A percentile compares a stretch with the other conserved stretches of the same genome.
phyloP scores from a whole-genome alignment of 2,329 filamentous ascomycete genomes.

The Trichoderma sp. region DNA sequence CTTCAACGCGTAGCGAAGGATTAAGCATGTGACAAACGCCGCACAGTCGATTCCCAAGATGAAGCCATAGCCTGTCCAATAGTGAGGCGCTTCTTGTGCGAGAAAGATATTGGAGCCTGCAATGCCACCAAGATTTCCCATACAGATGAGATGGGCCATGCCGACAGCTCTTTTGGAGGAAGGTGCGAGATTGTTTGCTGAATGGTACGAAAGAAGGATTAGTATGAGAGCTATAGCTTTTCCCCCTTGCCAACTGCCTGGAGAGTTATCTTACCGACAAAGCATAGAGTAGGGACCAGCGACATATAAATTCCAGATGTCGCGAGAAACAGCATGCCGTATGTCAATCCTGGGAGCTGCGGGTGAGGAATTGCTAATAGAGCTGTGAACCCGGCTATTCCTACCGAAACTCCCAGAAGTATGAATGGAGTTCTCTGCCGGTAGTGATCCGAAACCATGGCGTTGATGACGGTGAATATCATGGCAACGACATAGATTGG shows the following conservation, averaged over 20 bases:
- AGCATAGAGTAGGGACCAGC: background rate
- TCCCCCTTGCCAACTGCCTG: background rate
- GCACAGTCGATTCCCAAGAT: too few species aligned
- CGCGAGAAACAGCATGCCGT: background rate
- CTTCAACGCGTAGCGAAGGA: too few species aligned
- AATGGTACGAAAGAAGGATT: background rate
- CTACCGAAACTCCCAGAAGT: background rate
- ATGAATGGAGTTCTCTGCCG: conserved; percentile 1
- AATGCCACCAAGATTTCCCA: background rate
- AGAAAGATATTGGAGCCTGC: conserved; percentile 2
- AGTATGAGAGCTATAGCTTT: background rate
- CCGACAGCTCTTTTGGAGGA: background rate
- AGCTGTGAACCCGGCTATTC: background rate
- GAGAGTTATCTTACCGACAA: background rate
- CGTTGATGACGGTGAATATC: background rate
- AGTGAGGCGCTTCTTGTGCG: background rate
- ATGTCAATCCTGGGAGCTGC: background rate
- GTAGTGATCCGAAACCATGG: background rate
- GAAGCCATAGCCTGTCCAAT: conserved; percentile 3
- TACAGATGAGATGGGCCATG: background rate
- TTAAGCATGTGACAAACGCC: too few species aligned
- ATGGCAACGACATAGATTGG: conserved; percentile 8
- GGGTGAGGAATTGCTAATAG: background rate
- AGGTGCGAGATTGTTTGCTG: background rate
- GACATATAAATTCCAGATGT: background rate